Conservation (phyloP, 306 rosid genomes). For the Dalbergia cultrata region DNA sequence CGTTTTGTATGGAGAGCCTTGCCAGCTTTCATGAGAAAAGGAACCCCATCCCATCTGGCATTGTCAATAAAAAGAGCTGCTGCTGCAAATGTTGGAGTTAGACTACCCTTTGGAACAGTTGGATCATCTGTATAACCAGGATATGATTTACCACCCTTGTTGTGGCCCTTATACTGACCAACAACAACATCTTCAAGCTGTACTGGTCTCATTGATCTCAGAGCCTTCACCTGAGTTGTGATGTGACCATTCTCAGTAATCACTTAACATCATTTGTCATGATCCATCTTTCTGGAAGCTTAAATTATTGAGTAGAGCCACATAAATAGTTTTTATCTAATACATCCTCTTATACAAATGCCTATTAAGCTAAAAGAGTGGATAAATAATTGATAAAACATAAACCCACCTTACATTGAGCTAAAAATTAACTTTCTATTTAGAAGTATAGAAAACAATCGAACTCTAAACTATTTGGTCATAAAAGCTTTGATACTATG, state of each 20-base stretch:
- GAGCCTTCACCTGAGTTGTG: conserved; percentile 85
- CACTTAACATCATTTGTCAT: conserved; percentile 13
- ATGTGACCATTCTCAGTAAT: conserved; percentile 38
- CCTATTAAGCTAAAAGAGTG: no score
- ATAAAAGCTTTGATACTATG: no score
- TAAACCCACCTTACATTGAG: no score
- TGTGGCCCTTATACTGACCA: conserved; percentile 96
- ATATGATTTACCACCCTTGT: conserved; percentile 74
- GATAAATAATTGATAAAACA: no score
- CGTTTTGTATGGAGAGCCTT: conserved; percentile 93
- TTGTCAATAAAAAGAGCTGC: conserved; percentile 91
- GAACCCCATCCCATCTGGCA: conserved; percentile 99
- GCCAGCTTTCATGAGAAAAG: conserved; percentile 98
- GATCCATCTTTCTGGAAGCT: no score
- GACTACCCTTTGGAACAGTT: conserved; percentile 80
- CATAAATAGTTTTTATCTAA: no score
- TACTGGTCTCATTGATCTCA: conserved; percentile 87
- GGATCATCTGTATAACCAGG: conserved; percentile 86
- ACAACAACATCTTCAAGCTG: conserved; percentile 85
- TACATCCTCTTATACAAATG: no score
- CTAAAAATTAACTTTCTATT: no score
- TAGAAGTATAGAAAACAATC: no score
- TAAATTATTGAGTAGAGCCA: no score
- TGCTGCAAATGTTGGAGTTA: conserved; percentile 97
- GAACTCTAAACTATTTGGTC: no score